phyloP scores from a whole-genome alignment of 257 asterid species.

The Lantana camara region DNA sequence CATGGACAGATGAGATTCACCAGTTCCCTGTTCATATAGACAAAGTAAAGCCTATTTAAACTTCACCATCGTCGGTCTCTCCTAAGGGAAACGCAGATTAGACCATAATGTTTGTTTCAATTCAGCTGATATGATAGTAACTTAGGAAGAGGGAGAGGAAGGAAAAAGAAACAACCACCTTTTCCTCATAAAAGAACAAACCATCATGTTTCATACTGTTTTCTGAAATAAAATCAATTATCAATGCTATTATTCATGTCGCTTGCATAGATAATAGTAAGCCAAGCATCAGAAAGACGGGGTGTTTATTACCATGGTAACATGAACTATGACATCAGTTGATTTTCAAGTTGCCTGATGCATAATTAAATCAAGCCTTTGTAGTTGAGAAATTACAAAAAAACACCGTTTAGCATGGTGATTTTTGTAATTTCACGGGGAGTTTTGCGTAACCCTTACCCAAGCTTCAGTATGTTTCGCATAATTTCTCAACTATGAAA shows the following conservation, averaged over 20 bases:
- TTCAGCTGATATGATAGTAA: not conserved
- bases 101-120: not conserved
- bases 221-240: not conserved
- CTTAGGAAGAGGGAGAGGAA: not conserved
- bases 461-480: no score
- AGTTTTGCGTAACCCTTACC: no score
- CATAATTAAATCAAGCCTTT: no score
- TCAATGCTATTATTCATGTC: not conserved
- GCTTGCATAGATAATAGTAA: not conserved
- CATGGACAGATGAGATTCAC: constrained; percentile 48
- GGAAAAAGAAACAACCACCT: not conserved
- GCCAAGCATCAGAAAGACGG: not conserved
- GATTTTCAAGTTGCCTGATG: no score
- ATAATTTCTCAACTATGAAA: no score
- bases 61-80: not conserved
- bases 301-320: no score
- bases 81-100: not conserved
- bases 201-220: not conserved
- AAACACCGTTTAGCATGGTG: no score
- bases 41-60: constrained; percentile 14
- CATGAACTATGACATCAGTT: no score
- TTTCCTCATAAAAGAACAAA: not conserved
- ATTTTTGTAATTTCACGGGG: no score
- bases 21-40: constrained; percentile 42
- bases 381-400: no score